Percentiles rank a stretch among this genome's conserved stretches.
These are phyloP conservation scores for Phytophthora melonis DNA, from an alignment of 352 stramenopile genomes.

Conservation along the genomic window DNA sequence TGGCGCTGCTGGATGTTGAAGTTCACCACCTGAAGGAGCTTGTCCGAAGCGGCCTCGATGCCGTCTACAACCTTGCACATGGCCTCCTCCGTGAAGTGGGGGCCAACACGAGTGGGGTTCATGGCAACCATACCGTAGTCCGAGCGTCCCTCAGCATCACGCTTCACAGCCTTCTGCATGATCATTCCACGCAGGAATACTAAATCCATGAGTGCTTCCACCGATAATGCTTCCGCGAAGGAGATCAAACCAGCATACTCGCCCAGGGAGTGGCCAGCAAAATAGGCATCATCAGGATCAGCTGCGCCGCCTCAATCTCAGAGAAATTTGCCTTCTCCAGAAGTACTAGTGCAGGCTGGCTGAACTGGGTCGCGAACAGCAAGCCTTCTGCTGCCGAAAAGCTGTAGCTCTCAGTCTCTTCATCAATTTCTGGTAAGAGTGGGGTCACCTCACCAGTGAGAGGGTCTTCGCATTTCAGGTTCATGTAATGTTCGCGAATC, in stretches of 20 bases:
- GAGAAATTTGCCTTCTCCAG: slow-evolving; percentile 84
- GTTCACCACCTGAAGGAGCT: slow-evolving; percentile 90
- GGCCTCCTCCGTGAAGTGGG: slow-evolving; percentile 72
- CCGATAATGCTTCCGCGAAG: no score
- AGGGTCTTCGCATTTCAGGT: slow-evolving; percentile 72
- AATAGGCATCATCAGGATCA: slow-evolving; percentile 75
- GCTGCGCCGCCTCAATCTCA: slow-evolving; percentile 65
- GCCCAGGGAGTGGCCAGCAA: slow-evolving; percentile 85
- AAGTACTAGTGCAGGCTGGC: slow-evolving; percentile 78
- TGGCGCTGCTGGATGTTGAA: slow-evolving; percentile 88
- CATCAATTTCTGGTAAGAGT: no score
- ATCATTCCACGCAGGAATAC: slow-evolving; percentile 83
- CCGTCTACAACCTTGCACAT: slow-evolving; percentile 79
- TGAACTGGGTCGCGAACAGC: slow-evolving; percentile 89
- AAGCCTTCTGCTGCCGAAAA: slow-evolving; percentile 80
- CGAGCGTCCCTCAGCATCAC: slow-evolving; percentile 68
- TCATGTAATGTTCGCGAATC: slow-evolving; percentile 91
- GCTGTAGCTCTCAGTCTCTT: slow-evolving; percentile 85
- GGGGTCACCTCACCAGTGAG: slow-evolving; percentile 58
- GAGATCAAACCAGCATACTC: slow-evolving; percentile 89
- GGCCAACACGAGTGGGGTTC: slow-evolving; percentile 81
- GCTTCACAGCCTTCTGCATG: slow-evolving; percentile 69
- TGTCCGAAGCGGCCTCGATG: slow-evolving; percentile 63
- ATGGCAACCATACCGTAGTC: slow-evolving; percentile 91
- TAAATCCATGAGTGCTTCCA: no score